Percentiles rank a stretch among this genome's conserved stretches.
Evolutionary conservation across 2,329 filamentous ascomycete genomes (phyloP).

Genomic region (Ophiocordyceps robertsii): DNA sequence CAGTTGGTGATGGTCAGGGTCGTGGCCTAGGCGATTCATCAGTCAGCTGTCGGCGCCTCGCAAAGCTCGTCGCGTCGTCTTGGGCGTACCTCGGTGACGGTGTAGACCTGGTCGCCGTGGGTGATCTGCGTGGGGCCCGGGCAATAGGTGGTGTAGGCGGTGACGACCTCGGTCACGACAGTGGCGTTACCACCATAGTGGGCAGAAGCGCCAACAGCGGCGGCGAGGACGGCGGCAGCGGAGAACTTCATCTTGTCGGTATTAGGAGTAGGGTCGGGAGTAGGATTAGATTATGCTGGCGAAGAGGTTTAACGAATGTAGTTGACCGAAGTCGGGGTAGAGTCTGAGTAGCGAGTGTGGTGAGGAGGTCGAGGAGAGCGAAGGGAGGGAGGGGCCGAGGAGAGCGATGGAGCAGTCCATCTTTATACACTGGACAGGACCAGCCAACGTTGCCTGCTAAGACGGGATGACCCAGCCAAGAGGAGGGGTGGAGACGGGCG

Average conservation of each 20-base stretch:
- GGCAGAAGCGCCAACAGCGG: constrained; percentile 36
- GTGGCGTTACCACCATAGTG: constrained; percentile 28
- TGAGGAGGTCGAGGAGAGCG: not conserved
- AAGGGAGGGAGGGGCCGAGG: not conserved
- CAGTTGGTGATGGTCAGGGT: constrained; percentile 60
- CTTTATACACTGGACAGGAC: not conserved
- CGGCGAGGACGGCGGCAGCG: constrained; percentile 36
- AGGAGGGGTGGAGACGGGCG: not conserved
- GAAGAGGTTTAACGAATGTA: not conserved
- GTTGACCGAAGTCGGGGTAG: constrained; percentile 1
- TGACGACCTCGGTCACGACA: constrained; percentile 53
- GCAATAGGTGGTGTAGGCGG: constrained; percentile 59
- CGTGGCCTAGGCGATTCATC: constrained; percentile 32
- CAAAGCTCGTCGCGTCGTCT: not conserved
- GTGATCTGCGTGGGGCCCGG: constrained; percentile 50
- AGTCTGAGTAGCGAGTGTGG: not conserved
- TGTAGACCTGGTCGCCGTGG: constrained; percentile 54
- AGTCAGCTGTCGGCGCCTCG: not conserved
- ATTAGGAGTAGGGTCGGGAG: constrained; percentile 22
- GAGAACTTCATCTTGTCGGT: constrained; percentile 54
- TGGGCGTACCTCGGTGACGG: constrained; percentile 43
- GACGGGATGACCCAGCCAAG: not conserved
- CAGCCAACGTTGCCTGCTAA: not conserved
- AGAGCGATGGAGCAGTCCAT: not conserved
- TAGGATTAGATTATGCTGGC: not conserved